A percentile compares a stretch with the other conserved stretches of the same genome.
Evolutionary conservation across 2,329 filamentous ascomycete genomes (phyloP).

Genomic region (Calonectria multiphialidica): DNA sequence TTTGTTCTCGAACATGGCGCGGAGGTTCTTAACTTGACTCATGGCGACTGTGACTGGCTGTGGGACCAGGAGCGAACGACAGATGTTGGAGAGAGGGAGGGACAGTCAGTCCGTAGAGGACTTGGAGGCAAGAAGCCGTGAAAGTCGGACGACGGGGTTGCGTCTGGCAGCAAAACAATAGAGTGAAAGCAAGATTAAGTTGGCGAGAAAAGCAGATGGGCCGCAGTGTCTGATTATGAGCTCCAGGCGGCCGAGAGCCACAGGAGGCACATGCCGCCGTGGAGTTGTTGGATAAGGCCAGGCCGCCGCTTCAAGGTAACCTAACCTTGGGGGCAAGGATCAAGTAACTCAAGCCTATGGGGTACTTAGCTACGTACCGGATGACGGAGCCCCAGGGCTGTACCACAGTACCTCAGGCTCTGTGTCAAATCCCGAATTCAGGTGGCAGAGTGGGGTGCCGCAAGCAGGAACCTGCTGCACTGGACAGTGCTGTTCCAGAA

Average conservation of each 20-base stretch:
- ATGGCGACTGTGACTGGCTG: slow-evolving; percentile 63
- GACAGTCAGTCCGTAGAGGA: slow-evolving; percentile 30
- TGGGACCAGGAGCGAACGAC: slow-evolving; percentile 22
- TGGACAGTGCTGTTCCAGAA: slow-evolving; percentile 40
- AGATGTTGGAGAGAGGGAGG: slow-evolving; percentile 41
- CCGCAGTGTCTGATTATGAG: slow-evolving; percentile 27
- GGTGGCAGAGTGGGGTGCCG: slow-evolving; percentile 29
- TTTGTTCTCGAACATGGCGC: slow-evolving; percentile 85
- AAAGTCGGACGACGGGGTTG: slow-evolving; percentile 2
- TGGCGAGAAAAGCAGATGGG: slow-evolving; percentile 11
- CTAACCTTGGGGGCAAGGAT: slow-evolving; percentile 19
- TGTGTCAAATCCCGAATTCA: slow-evolving; percentile 22
- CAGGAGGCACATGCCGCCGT: slow-evolving; percentile 30
- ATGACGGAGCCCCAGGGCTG: slow-evolving; percentile 1
- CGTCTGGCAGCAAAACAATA: slow-evolving; percentile 12
- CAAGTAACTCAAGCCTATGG: slow-evolving; percentile 10
- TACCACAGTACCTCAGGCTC: slow-evolving; percentile 1
- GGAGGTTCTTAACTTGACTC: slow-evolving; percentile 80
- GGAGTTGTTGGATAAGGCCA: slow-evolving; percentile 30
- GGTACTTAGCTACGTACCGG: slow-evolving; percentile 10
- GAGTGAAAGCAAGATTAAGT: slow-evolving; percentile 12
- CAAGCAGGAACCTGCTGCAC: slow-evolving; percentile 28
- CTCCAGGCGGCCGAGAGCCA: slow-evolving; percentile 22
- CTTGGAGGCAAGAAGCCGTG: slow-evolving; percentile 21
- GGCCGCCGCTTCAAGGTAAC: slow-evolving; percentile 15